These are phyloP conservation scores for Picea mariana DNA, from an alignment of 83 land plant species.

Conservation along the genomic window DNA sequence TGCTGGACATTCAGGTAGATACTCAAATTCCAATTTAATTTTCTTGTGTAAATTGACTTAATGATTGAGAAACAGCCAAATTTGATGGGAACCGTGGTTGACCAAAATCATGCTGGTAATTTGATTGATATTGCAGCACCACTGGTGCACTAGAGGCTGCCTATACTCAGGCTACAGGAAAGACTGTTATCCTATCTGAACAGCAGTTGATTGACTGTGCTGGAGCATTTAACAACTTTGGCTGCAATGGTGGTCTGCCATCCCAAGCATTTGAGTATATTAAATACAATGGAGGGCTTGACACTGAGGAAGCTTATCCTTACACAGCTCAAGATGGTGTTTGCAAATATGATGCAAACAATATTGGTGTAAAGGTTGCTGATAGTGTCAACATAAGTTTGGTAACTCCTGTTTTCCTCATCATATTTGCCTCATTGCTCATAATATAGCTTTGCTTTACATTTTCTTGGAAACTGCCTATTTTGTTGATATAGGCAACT, in stretches of 20 bases:
- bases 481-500: no score
- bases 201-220: constrained; percentile 99
- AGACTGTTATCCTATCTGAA: constrained; percentile 81
- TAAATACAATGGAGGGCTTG: constrained; percentile 93
- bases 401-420: constrained; percentile 41
- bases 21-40: not conserved
- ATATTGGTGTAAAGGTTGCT: constrained; percentile 73
- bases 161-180: constrained; percentile 89
- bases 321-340: constrained; percentile 72
- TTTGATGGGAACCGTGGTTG: not conserved
- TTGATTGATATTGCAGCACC: constrained; percentile 59
- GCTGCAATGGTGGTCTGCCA: constrained; percentile 94
- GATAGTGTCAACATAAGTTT: constrained; percentile 88
- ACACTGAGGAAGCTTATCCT: constrained; percentile 93
- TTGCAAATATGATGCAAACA: constrained; percentile 64
- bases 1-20: constrained; percentile 99
- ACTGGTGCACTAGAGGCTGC: constrained; percentile 98
- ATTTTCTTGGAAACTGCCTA: no score
- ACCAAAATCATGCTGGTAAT: not conserved
- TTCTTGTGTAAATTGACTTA: not conserved
- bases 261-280: constrained; percentile 98
- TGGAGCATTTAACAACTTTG: constrained; percentile 82
- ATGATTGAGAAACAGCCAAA: not conserved
- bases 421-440: not conserved
- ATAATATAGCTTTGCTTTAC: no score